Evolutionary conservation across 495 filamentous ascomycete genomes (phyloP).

Genomic region (Hypoxylon subgilvum): DNA sequence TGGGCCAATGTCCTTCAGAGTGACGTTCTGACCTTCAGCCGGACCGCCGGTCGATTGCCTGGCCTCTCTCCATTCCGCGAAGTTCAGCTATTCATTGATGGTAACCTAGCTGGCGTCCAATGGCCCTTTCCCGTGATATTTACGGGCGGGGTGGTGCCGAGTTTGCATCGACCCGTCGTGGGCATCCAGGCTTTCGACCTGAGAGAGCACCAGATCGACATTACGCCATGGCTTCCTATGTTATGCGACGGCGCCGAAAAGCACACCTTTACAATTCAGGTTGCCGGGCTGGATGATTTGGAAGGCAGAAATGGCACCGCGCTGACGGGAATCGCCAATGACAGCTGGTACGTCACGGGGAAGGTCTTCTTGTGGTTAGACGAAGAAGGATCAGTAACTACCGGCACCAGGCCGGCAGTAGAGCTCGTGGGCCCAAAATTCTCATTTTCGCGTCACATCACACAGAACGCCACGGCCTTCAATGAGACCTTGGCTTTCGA

Average conservation of each 20-base stretch:
- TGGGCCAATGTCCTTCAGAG: slow-evolving; percentile 75
- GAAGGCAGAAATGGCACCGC: slow-evolving; percentile 43
- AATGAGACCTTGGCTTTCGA: slow-evolving; percentile 67
- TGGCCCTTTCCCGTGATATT: slow-evolving; percentile 90
- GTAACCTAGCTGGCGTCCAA: slow-evolving; percentile 72
- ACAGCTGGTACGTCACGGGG: slow-evolving; percentile 81
- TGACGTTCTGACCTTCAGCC: slow-evolving; percentile 65
- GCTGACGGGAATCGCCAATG: slow-evolving; percentile 64
- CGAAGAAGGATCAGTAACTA: slow-evolving; percentile 57
- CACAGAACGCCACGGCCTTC: slow-evolving; percentile 53
- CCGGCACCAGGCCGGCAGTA: slow-evolving; percentile 44
- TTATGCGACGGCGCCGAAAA: slow-evolving; percentile 66
- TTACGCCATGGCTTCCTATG: slow-evolving; percentile 74
- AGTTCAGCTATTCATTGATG: slow-evolving; percentile 80
- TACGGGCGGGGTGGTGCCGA: slow-evolving; percentile 81
- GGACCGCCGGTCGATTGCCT: slow-evolving; percentile 60
- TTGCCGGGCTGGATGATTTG: slow-evolving; percentile 65
- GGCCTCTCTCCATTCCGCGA: slow-evolving; percentile 82
- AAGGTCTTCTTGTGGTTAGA: slow-evolving; percentile 80
- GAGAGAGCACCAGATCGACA: slow-evolving; percentile 81
- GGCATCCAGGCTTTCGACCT: slow-evolving; percentile 85
- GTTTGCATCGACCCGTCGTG: slow-evolving; percentile 81
- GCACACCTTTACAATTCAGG: slow-evolving; percentile 74
- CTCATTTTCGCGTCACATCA: slow-evolving; percentile 46
- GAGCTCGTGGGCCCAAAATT: slow-evolving; percentile 36